Evolutionary conservation across 1,284 basidiomycete species (phyloP), one percentile per base, ranked within the genome.

Genomic region (Malassezia arunalokei): DNA sequence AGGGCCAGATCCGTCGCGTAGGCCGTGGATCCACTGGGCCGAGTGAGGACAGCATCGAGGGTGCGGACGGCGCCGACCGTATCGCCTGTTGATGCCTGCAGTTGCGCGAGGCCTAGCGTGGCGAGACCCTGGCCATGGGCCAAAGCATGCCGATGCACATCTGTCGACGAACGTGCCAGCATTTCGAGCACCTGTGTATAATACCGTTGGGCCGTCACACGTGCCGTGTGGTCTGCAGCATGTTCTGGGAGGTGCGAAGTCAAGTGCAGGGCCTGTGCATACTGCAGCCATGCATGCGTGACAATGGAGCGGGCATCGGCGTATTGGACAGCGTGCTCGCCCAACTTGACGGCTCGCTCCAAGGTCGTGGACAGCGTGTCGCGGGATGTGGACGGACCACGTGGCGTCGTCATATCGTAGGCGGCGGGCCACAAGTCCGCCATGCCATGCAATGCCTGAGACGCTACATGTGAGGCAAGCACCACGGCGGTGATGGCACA

Each of bases 291-390:
- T 8, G 66, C 68, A 31, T 70, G 62, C 30, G 62, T 51, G 43
- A 66, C 53, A 31, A 63, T 59, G 8, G 58, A 39, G n/a, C 59
- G 50, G 2, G 59, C 53, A 47, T 73, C 70, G 14, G 70, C 65
- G 20, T 67, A 71, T 57, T 73, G 70, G 43, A 71, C 58, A 7
- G 70, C 68, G 31, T 71, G 68, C 40, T 73, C 70, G 33, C 60
- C 62, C 5, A 73, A 60, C 58, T 71, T 73, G 49, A 71, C 58
- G 6, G 70, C 67, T 33, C 60, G 59, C 12, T 48, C 54, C 29
- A 65, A 66, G 51, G 63, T 46, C 9, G 57, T 47, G 33, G 33
- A 35, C 47, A 56, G 59, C 20, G 56, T 57, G 41, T 60, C 56
- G 28, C 35, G 45, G 17, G 58, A 48, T 8, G 35, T n/a, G 11